Evolutionary conservation across 345 rosid species (phyloP).

Genomic region (Murraya koenigii): DNA sequence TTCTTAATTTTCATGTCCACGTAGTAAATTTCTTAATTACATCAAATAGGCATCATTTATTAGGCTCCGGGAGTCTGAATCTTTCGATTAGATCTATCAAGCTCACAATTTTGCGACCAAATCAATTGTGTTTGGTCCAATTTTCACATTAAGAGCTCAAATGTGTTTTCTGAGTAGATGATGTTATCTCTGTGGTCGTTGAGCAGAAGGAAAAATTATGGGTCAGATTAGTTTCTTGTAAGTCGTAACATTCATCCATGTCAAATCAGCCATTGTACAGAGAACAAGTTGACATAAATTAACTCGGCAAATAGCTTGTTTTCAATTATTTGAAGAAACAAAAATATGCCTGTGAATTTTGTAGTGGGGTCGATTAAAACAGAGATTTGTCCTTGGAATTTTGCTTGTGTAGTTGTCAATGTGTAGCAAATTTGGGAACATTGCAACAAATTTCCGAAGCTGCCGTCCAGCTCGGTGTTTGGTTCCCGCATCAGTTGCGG

Average conservation of each 20-base stretch:
- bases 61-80: too few relatives aligned
- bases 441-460: background rate
- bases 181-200: background rate
- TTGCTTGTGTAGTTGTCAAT: slow-evolving; percentile 3
- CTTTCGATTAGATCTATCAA: too few relatives aligned
- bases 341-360: background rate
- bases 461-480: background rate
- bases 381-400: slow-evolving; percentile 1
- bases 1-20: background rate
- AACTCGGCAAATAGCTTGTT: background rate
- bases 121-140: background rate
- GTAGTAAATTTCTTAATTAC: background rate
- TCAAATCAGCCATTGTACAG: background rate
- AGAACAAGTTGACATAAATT: slow-evolving; percentile 10
- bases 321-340: slow-evolving; percentile 8
- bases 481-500: background rate
- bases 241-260: background rate
- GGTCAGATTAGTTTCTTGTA: background rate
- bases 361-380: slow-evolving; percentile 8
- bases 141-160: background rate
- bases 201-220: background rate
- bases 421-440: slow-evolving; percentile 7
- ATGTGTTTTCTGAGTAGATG: background rate
- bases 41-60: too few relatives aligned
- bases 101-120: too few relatives aligned